A percentile compares a stretch with the other conserved stretches of the same genome.
Evolutionary conservation across 805 yeast species (phyloP).

Genomic region (Candida loeiensis): DNA sequence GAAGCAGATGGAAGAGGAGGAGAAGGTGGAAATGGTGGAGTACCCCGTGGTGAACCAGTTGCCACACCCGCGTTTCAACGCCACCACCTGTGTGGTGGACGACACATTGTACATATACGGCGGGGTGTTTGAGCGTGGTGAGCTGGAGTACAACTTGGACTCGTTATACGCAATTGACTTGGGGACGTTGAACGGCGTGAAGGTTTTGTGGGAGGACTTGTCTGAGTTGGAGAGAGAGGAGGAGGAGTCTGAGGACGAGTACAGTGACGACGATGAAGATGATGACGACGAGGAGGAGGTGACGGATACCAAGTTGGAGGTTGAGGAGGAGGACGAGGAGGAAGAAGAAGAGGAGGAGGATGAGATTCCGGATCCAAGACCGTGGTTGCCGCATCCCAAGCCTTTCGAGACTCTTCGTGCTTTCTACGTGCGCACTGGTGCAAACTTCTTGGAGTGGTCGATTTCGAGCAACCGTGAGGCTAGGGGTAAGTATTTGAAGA

Average conservation of each 20-base stretch:
- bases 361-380: conserved; percentile 84
- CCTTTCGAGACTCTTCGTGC: conserved; percentile 82
- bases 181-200: conserved; percentile 82
- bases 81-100: conserved; percentile 78
- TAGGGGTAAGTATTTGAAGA: conserved; percentile 86
- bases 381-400: conserved; percentile 97
- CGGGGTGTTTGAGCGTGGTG: conserved; percentile 87
- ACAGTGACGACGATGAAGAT: conserved; percentile 42
- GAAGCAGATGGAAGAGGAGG: conserved; percentile 35
- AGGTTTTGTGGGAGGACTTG: conserved; percentile 86
- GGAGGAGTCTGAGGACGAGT: conserved; percentile 64
- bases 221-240: conserved; percentile 50
- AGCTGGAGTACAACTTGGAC: conserved; percentile 78
- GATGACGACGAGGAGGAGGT: conserved; percentile 61
- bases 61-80: conserved; percentile 89
- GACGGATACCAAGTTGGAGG: conserved; percentile 58
- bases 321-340: conserved; percentile 64
- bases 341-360: conserved; percentile 58
- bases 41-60: conserved; percentile 57
- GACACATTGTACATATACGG: conserved; percentile 83
- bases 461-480: conserved; percentile 80
- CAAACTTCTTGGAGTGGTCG: conserved; percentile 88
- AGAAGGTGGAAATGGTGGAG: conserved; percentile 37
- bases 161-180: conserved; percentile 83
- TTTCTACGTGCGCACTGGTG: conserved; percentile 83